Evolutionary conservation across 2,329 filamentous ascomycete genomes (phyloP).

Genomic region (Cordyceps cateniannulata): DNA sequence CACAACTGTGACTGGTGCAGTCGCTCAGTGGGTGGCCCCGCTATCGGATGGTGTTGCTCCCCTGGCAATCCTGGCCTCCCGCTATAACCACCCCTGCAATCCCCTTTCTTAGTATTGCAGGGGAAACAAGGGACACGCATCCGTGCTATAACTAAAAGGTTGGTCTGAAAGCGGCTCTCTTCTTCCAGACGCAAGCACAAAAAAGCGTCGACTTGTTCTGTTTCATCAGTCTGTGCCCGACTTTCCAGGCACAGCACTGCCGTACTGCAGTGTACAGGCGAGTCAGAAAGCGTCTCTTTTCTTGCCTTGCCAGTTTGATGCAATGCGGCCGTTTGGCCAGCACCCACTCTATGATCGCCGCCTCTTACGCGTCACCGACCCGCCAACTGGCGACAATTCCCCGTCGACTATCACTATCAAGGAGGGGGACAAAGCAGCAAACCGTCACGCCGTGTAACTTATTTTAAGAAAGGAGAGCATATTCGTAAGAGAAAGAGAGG

Average conservation of each 20-base stretch:
- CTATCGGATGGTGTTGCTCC: not conserved
- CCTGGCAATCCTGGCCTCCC: not conserved
- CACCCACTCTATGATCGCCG: not conserved
- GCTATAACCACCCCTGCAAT: not conserved
- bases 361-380: slow-evolving; percentile 6
- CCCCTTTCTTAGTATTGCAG: not conserved
- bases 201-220: not conserved
- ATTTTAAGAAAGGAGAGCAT: not conserved
- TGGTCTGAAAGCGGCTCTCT: not conserved
- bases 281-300: too few species aligned
- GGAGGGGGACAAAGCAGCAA: not conserved
- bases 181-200: not conserved
- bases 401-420: not conserved
- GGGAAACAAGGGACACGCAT: not conserved
- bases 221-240: not conserved
- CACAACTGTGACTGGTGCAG: not conserved
- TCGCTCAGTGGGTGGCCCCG: not conserved
- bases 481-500: too few species aligned
- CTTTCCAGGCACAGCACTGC: not conserved
- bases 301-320: not conserved
- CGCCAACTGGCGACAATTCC: not conserved
- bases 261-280: not conserved
- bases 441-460: not conserved
- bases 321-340: too few species aligned
- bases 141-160: too few species aligned